These are phyloP conservation scores for Yamadazyma akitaensis DNA, from an alignment of 805 yeast genomes.

Conservation along the genomic window DNA sequence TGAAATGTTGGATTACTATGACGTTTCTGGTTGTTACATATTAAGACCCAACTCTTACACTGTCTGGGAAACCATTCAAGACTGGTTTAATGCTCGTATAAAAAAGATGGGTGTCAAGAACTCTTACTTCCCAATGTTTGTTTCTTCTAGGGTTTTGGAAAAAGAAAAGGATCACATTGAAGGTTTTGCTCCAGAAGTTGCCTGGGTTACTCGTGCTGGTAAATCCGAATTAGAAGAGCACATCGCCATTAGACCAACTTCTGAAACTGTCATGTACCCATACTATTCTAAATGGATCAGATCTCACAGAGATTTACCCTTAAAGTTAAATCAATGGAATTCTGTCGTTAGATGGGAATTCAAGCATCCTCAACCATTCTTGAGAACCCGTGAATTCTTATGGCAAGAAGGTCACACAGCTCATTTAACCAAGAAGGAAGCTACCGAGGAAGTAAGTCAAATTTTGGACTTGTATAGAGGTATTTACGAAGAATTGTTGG, in stretches of 20 bases:
- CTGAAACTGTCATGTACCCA: constrained; percentile 99
- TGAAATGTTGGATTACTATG: constrained; percentile 98
- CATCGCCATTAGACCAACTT: constrained; percentile 98
- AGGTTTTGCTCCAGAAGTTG: constrained; percentile 99
- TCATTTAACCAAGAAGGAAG: constrained; percentile 78
- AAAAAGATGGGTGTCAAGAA: constrained; percentile 89
- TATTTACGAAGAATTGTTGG: constrained; percentile 86
- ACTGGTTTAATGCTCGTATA: constrained; percentile 76
- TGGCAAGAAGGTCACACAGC: constrained; percentile 99
- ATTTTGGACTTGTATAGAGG: constrained; percentile 84
- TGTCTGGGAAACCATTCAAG: constrained; percentile 93
- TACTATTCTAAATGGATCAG: constrained; percentile 99
- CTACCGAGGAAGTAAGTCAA: constrained; percentile 76
- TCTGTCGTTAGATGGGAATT: constrained; percentile 99
- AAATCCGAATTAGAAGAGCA: constrained; percentile 93
- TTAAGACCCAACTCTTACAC: constrained; percentile 93
- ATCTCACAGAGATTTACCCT: constrained; percentile 96
- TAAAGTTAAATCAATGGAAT: constrained; percentile 98
- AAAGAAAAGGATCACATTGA: constrained; percentile 98
- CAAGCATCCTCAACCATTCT: constrained; percentile 98
- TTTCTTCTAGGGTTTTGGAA: constrained; percentile 86
- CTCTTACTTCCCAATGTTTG: constrained; percentile 98
- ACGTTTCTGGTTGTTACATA: constrained; percentile 97
- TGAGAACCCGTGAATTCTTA: constrained; percentile 97
- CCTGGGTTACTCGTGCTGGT: constrained; percentile 99